A percentile compares a stretch with the other conserved stretches of the same genome.
phyloP scores from a whole-genome alignment of 176 grass and related monocot species.

The Carex kokanica region DNA sequence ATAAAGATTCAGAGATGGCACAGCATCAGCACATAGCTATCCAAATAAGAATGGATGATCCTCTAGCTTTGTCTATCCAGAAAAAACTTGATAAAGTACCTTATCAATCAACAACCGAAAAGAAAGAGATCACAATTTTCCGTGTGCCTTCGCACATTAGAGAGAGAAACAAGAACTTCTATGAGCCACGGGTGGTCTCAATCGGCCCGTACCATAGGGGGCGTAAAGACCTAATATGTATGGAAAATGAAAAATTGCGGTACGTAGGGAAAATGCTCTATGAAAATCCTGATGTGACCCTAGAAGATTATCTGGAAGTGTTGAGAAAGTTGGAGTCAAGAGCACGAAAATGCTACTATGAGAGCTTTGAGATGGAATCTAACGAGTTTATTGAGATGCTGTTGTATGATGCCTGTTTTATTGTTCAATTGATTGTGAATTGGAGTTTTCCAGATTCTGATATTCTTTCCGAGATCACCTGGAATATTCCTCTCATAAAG shows the following conservation, averaged over 20 bases:
- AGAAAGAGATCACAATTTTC: slow-evolving; percentile 3
- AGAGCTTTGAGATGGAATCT: background rate
- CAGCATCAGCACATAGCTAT: background rate
- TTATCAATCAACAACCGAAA: background rate
- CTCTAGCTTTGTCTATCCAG: background rate
- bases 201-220: slow-evolving; percentile 12
- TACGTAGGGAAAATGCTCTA: background rate
- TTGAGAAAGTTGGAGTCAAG: background rate
- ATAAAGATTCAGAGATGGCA: background rate
- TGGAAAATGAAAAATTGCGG: slow-evolving; percentile 17
- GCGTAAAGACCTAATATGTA: background rate
- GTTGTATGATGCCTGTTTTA: slow-evolving; percentile 17
- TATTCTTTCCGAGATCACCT: slow-evolving; percentile 5
- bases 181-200: slow-evolving; percentile 22
- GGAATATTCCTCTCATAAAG: slow-evolving; percentile 30
- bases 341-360: slow-evolving; percentile 13
- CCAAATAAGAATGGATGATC: background rate
- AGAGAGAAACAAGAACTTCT: slow-evolving; percentile 11
- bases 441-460: background rate
- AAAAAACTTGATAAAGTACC: background rate
- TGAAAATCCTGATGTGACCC: slow-evolving; percentile 2
- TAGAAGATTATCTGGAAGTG: background rate
- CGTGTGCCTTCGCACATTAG: slow-evolving; percentile 16
- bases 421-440: slow-evolving; percentile 15
- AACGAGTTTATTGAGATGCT: slow-evolving; percentile 11